Conservation (phyloP, 176 grass and related monocot genomes). For the Neostapfia colusana region DNA sequence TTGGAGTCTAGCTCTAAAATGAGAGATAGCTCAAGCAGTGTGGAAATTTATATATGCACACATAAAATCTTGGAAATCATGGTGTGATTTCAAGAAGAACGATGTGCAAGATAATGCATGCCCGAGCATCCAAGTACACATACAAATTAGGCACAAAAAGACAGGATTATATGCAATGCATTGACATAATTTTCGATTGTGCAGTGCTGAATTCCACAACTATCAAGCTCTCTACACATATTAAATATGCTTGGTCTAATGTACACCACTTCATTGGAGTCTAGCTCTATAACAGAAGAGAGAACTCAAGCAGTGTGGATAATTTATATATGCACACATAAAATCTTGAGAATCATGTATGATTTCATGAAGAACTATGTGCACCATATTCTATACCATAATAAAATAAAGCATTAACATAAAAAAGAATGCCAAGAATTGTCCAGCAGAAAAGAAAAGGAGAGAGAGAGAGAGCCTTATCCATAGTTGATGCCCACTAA, state of each 20-base stretch:
- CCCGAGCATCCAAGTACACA: neutral
- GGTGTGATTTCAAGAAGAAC: slow-evolving; percentile 41
- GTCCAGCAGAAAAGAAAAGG: neutral
- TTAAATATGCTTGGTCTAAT: neutral
- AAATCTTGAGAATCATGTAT: slow-evolving; percentile 36
- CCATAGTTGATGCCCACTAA: neutral
- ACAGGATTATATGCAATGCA: neutral
- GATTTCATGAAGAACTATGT: slow-evolving; percentile 51
- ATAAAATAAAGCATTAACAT: neutral
- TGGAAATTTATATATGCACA: slow-evolving; percentile 47
- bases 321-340: slow-evolving; percentile 49
- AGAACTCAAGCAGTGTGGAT: slow-evolving; percentile 59
- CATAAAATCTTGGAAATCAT: slow-evolving; percentile 46
- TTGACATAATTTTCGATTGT: neutral
- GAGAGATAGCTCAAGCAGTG: slow-evolving; percentile 60
- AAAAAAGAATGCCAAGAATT: neutral
- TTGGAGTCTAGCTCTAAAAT: slow-evolving; percentile 46
- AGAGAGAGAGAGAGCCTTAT: neutral
- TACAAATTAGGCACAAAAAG: neutral
- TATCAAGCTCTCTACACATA: neutral
- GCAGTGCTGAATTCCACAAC: neutral
- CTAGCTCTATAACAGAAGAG: slow-evolving; percentile 40
- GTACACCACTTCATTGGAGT: slow-evolving; percentile 46
- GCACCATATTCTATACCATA: slow-evolving; percentile 13
- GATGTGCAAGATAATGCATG: slow-evolving; percentile 37